Evolutionary conservation across 768 basidiomycete genomes (phyloP).

Genomic region (Tulasnella sp.): DNA sequence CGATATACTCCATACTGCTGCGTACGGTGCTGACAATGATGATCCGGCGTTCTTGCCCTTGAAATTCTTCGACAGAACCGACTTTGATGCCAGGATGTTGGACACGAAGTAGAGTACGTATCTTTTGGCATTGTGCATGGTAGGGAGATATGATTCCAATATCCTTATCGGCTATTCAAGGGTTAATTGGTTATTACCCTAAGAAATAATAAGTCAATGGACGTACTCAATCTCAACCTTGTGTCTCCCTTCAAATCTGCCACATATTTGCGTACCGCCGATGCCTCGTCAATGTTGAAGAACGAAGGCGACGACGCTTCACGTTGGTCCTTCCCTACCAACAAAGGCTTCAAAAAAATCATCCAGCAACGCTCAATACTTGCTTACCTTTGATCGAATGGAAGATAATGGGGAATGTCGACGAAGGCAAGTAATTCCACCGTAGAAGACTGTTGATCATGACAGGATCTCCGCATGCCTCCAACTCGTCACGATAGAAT

Average conservation of each 20-base stretch:
- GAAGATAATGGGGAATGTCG: constrained; percentile 28
- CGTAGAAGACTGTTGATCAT: constrained; percentile 24
- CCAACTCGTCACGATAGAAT: constrained; percentile 30
- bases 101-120: constrained; percentile 23
- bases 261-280: constrained; percentile 28
- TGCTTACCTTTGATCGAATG: constrained; percentile 23
- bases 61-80: constrained; percentile 33
- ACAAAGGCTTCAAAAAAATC: neutral
- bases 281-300: constrained; percentile 32
- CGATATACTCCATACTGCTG: constrained; percentile 39
- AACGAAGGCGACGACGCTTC: constrained; percentile 31
- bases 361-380: too few species aligned
- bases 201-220: neutral
- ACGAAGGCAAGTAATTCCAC: constrained; percentile 24
- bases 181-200: neutral
- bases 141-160: constrained; percentile 35
- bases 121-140: constrained; percentile 29
- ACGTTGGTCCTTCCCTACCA: constrained; percentile 27
- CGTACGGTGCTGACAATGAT: constrained; percentile 50
- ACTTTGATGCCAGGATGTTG: constrained; percentile 24
- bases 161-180: constrained; percentile 22
- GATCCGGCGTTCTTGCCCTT: constrained; percentile 40
- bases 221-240: constrained; percentile 26
- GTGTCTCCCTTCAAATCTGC: constrained; percentile 23
- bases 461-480: constrained; percentile 22